Conservation (phyloP, 331 rosid species). For the Dryas integrifolia region DNA sequence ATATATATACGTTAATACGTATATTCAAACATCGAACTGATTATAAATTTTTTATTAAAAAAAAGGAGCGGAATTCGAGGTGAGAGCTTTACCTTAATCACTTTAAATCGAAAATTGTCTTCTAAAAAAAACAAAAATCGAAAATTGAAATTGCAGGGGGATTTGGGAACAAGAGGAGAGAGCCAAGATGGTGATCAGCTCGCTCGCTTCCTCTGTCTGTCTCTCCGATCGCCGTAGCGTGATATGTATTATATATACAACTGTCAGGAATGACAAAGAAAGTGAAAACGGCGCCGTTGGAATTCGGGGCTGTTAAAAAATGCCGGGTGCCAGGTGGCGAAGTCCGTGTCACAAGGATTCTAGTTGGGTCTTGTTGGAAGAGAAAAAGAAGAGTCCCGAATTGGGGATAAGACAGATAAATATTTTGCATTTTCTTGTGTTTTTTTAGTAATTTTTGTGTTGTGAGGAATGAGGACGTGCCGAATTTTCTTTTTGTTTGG, state of each 20-base stretch:
- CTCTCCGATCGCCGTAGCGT: slow-evolving; percentile 4
- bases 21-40: neutral
- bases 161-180: slow-evolving; percentile 30
- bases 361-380: neutral
- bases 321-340: slow-evolving; percentile 2
- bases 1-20: neutral
- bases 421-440: too few species aligned
- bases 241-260: neutral
- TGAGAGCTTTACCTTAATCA: slow-evolving; percentile 20
- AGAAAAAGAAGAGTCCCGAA: too few species aligned
- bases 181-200: slow-evolving; percentile 27
- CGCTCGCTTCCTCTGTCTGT: slow-evolving; percentile 19
- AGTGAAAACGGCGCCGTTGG: neutral
- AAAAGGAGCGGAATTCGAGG: neutral
- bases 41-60: too few species aligned
- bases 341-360: slow-evolving; percentile 22
- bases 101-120: neutral
- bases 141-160: slow-evolving; percentile 15
- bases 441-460: too few species aligned
- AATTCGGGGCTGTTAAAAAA: neutral
- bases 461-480: too few species aligned
- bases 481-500: too few species aligned
- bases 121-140: neutral
- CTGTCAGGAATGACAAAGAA: neutral
- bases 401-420: too few species aligned